Evolutionary conservation across 1,139 yeast species (phyloP), one percentile per base, ranked within the genome.

Genomic region (Saccharomyces hybrid): DNA sequence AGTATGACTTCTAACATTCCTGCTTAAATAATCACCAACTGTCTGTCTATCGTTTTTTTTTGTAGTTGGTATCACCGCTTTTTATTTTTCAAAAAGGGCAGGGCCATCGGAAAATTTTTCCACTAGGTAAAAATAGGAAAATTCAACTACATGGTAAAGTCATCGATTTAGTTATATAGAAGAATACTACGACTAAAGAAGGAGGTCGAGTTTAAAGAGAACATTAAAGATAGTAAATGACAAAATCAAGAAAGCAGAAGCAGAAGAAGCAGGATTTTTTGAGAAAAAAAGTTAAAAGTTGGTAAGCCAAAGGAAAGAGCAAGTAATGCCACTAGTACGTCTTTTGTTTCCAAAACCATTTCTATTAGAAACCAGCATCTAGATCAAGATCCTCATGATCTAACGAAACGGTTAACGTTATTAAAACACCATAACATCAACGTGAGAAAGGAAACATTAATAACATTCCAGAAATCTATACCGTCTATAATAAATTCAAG

Each of bases 201-300:
- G 42, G 8, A 2, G 6, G 26, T 11, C 8, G 19, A 11, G 6
- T 38, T 12, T 16, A 8, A 16, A 38, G 24, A 19, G 9, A 38
- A 38, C 5, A 8, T 21, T 28, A 4, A 38, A 38, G 12, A 4
- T 38, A 38, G 19, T 7, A 14, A 38, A 69, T 69, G 72, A 64
- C 67, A n/a, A 69, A 68, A 48, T 56, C 65, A 2, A 64, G 63
- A 55, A 68, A 69, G 56, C 70, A 69, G 57, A 70, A 69, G 48
- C 63, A 65, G 48, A 70, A 68, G 59, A 66, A 64, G 52, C 63
- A 67, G 53, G 73, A 70, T 53, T 70, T 70, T 54, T 63, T 77
- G 68, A 93, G 91, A 74, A 80, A 85, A 85, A 58, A 91, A 89
- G 75, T 79, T 93, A 51, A 86, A 80, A 66, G 98, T 93, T 46